Base-by-base conservation (phyloP, 495 filamentous ascomycete species). In the Filosporella fistucella region DNA sequence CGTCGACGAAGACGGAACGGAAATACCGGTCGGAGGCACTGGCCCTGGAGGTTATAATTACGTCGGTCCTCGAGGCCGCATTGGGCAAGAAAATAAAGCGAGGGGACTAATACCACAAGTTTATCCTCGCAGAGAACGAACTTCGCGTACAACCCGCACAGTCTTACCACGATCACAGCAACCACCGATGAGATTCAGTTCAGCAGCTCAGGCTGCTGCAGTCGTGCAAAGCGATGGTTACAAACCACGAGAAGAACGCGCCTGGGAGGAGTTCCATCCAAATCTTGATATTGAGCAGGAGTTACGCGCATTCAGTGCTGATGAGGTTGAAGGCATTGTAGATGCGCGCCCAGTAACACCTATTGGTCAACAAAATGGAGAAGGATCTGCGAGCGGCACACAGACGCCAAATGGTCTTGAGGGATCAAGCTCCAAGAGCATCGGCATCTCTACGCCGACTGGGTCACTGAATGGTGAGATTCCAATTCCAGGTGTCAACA, bases 191-290 rank as follows among this genome's bases (percentile, higher is more conserved):
- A 72, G 55, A 68, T 89, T 84, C 49, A 86, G 80, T 55, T 91
- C 87, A 14, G 88, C 89, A 17, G 89, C 90, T 20, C 88, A 89
- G 8, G 88, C 88, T 16, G 85, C 88, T 29, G 89, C 89, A 20
- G 78, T 89, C 20, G 88, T 88, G 39, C 86, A 91, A 54, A 89
- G 84, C 51, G 91, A 96, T 68, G 89, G 89, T 13, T 96, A 96
- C 67, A 97, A 99, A 61, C 93, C 93, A 2, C 76, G 93, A 47
- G 93, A 99, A 64, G 93, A 99, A 66, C 82, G 91, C 45, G 86
- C 88, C 12, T 99, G 91, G 86, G 88, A 94, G 58, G 94, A 97
- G 65, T 97, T 96, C 45, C 93, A 99, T 63, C 90, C 86, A 11
- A 85, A 96, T 56, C 76, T 99, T 26, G 91, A 97, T 63, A 86